Evolutionary conservation across 805 yeast genomes (phyloP), one percentile per base, ranked within the genome.

Genomic region (Priceomyces medius): DNA sequence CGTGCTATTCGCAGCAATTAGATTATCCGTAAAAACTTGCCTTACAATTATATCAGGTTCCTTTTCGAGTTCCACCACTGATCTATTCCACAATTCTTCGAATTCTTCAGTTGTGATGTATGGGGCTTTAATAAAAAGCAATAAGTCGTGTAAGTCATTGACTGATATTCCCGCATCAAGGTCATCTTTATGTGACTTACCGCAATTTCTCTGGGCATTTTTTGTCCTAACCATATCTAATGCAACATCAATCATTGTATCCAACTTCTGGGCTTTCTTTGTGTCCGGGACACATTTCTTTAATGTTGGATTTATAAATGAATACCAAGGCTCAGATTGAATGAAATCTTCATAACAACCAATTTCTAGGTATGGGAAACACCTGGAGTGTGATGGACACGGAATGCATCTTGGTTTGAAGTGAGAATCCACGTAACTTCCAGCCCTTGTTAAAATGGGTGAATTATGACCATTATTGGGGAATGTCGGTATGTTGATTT

Each of bases 351-450:
- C 81, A 50, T 78, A 81, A 62, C 99, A 91, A 42, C 75, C 80
- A 7, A 86, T 54, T 38, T 73, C 67, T 51, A 85, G 67, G 34
- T 72, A 58, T 18, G 80, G 77, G 48, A 73, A 79, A 63, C 98
- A 91, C 28, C 77, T 68, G 0, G 90, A 93, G 63, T 90, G 82
- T 3, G 72, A 76, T 2, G 98, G 97, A 57, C 98, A 91, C 19
- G 77, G 77, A 3, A 76, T 64, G 64, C 99, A 91, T 0, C 50
- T 34, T 2, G 95, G 95, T 37, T 74, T 73, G 37, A 74, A 57
- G 31, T 62, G 53, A 0, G 55, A 43, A 37, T 75, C 77, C 42
- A 85, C 59, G 42, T 66, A 62, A 0, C 60, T 51, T 31, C 84
- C 86, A 7, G 73, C 27, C 7, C 50, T 37, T 3, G 59, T 49